Base-by-base conservation (phyloP, 306 rosid species). In the Ormosia semicastrata region DNA sequence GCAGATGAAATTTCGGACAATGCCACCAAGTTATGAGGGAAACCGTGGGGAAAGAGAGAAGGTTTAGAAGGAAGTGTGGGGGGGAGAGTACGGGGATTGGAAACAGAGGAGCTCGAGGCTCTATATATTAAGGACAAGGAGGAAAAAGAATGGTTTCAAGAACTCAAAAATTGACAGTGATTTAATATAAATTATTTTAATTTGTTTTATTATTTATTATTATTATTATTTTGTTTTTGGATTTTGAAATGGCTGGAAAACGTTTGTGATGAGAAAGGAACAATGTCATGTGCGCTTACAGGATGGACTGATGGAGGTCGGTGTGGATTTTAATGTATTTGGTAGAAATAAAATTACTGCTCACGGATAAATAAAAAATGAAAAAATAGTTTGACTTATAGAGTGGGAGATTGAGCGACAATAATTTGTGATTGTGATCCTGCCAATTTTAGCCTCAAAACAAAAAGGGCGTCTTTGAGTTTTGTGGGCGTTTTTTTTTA, bases 231-330 rank as follows among this genome's bases (percentile, higher is more conserved):
- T 41, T 24, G 3, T 18, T 76, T 74, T 77, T 54, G 69, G 43
- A 57, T 88, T 82, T 85, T 59, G 87, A 84, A 79, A 81, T 74
- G 84, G 84, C 73, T 71, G 72, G 1, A 40, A 87, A 86, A 84
- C 86, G 83, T 83, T 79, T 67, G 81, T 57, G 83, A 80, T 84
- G 85, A 76, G 87, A 81, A 84, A 78, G 84, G 89, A 90, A 87
- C 91, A 89, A 89, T 60, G 81, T 54, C 97, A 93, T 90, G 98
- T 93, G 97, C 81, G 74, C 80, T 85, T 75, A 76, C 87, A 70
- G 84, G 79, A 66, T 53, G 73, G n/a, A 83, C 47, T 37, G 49
- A 37, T 65, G 47, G 39, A 57, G 86, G 97, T 93, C 95, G 95
- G 93, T 87, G 97, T 64, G 89, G 85, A 76, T 82, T 89, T 82